phyloP scores from a whole-genome alignment of 331 rosid genomes.

The Dryas integrifolia region DNA sequence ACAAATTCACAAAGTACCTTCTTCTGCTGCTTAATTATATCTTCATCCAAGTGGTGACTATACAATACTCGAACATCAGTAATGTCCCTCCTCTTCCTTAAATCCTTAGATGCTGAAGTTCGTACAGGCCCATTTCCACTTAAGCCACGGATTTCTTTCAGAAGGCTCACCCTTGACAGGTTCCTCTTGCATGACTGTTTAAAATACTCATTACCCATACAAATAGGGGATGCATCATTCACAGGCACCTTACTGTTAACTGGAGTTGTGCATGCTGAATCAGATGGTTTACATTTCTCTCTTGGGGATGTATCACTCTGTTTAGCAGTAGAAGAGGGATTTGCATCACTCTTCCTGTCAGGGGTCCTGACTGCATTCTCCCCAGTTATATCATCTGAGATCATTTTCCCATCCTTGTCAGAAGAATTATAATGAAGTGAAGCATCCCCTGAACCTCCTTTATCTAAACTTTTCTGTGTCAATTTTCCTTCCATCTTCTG shows the following conservation, averaged over 20 bases:
- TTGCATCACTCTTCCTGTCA: constrained; percentile 23
- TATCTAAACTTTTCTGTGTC: constrained; percentile 10
- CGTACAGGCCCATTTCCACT: constrained; percentile 38
- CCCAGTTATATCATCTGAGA: constrained; percentile 1
- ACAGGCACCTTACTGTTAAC: constrained; percentile 46
- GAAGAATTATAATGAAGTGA: constrained; percentile 9
- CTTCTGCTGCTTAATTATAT: constrained; percentile 73
- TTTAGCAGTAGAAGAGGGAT: constrained; percentile 22
- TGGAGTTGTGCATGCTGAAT: constrained; percentile 51
- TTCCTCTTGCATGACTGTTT: constrained; percentile 50
- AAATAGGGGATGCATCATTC: constrained; percentile 66
- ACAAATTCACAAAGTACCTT: constrained; percentile 50
- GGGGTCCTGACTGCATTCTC: constrained; percentile 6
- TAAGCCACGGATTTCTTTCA: constrained; percentile 65
- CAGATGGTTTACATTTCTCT: constrained; percentile 46
- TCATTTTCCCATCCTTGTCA: constrained; percentile 25
- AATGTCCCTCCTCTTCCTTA: constrained; percentile 79
- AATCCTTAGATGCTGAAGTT: constrained; percentile 54
- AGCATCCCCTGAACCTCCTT: constrained; percentile 26
- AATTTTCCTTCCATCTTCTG: constrained; percentile 24
- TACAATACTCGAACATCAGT: constrained; percentile 67
- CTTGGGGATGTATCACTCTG: constrained; percentile 35
- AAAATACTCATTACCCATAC: constrained; percentile 78
- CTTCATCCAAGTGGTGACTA: constrained; percentile 75
- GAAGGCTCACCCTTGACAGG: constrained; percentile 37